Percentiles rank a stretch among this genome's conserved stretches.
Conservation (phyloP, 345 rosid genomes). For the Cardiospermum halicacabum region DNA sequence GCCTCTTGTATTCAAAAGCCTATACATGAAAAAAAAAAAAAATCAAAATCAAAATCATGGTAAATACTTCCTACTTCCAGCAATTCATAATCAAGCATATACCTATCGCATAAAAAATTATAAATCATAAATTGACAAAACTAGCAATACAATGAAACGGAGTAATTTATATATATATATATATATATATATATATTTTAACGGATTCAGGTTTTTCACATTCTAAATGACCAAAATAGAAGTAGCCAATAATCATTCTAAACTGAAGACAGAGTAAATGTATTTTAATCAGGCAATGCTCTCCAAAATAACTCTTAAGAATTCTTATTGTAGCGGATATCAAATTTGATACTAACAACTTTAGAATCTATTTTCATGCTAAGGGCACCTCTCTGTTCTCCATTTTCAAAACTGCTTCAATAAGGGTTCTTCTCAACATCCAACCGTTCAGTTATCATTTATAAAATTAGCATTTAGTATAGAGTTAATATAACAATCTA, state of each 20-base stretch:
- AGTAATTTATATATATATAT: too few species aligned
- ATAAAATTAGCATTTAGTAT: background rate
- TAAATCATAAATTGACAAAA: background rate
- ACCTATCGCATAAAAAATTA: background rate
- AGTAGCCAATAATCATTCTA: background rate
- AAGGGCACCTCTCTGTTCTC: background rate
- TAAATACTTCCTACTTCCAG: slow-evolving; percentile 7
- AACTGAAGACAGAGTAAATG: background rate
- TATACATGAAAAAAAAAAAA: slow-evolving; percentile 22
- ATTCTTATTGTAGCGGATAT: background rate
- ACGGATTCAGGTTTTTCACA: too few species aligned
- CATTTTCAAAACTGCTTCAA: background rate
- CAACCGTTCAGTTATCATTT: background rate
- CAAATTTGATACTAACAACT: background rate
- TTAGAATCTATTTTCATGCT: background rate
- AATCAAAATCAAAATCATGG: background rate
- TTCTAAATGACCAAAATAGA: too few species aligned
- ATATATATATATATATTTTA: too few species aligned
- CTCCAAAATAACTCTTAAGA: background rate
- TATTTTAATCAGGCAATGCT: background rate
- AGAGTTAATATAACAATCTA: background rate
- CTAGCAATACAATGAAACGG: background rate
- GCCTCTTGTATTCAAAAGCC: slow-evolving; percentile 88
- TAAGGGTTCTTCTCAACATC: background rate
- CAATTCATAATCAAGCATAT: slow-evolving; percentile 11